Percentiles rank a stretch among this genome's conserved stretches.
phyloP scores from a whole-genome alignment of 1,139 yeast species.

The Blastobotrys ciferrii region DNA sequence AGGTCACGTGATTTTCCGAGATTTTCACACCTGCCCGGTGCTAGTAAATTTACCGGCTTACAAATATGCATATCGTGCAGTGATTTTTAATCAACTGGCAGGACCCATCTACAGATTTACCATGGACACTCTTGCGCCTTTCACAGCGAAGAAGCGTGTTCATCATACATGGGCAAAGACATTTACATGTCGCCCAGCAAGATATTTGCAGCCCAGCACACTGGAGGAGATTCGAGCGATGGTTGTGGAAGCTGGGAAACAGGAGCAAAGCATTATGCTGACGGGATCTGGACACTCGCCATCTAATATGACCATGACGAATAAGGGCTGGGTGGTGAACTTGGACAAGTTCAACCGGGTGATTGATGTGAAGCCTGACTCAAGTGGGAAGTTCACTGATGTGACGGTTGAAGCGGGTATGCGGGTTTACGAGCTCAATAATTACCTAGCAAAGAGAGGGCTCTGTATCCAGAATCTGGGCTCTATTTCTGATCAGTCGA shows the following conservation, averaged over 20 bases:
- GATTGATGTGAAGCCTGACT: constrained; percentile 42
- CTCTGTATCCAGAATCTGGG: constrained; percentile 90
- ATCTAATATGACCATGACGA: constrained; percentile 81
- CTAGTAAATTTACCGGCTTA: neutral
- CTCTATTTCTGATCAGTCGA: constrained; percentile 88
- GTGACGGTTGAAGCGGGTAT: constrained; percentile 92
- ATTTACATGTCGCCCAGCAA: constrained; percentile 69
- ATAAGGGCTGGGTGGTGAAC: constrained; percentile 81
- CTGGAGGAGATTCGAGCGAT: constrained; percentile 62
- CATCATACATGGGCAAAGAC: constrained; percentile 94
- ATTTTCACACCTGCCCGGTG: neutral
- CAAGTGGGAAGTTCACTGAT: constrained; percentile 70
- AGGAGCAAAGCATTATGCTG: constrained; percentile 68
- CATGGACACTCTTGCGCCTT: neutral
- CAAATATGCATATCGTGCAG: no score
- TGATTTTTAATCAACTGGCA: no score
- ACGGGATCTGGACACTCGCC: constrained; percentile 98
- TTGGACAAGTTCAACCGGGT: constrained; percentile 66
- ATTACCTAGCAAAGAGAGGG: constrained; percentile 56
- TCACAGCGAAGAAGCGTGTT: constrained; percentile 8
- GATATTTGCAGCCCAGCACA: constrained; percentile 70
- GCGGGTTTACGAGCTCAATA: constrained; percentile 74
- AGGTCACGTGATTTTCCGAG: neutral
- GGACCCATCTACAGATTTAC: no score
- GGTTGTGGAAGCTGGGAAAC: constrained; percentile 60